A percentile compares a stretch with the other conserved stretches of the same genome.
These are phyloP conservation scores for Hansenula sp. DNA, from an alignment of 1,139 yeast species.

Conservation along the genomic window DNA sequence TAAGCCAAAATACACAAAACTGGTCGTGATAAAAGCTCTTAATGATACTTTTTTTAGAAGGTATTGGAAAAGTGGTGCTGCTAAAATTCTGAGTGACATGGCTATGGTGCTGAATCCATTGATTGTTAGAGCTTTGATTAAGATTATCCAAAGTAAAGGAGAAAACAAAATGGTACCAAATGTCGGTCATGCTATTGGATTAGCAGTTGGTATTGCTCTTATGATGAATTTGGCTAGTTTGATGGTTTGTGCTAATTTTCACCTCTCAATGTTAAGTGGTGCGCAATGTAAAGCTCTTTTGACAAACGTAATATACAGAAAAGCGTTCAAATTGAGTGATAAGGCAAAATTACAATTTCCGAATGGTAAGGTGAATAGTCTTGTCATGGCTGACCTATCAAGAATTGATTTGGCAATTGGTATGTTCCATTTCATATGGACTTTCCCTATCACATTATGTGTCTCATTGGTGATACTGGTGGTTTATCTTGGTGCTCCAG, in stretches of 20 bases:
- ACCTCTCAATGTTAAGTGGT: conserved; percentile 50
- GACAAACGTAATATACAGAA: conserved; percentile 38
- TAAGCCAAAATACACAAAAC: conserved; percentile 25
- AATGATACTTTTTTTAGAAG: conserved; percentile 45
- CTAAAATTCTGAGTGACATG: conserved; percentile 39
- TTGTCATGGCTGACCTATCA: conserved; percentile 70
- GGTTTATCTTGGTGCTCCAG: conserved; percentile 60
- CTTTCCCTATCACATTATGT: conserved; percentile 51
- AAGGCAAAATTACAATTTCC: conserved; percentile 39
- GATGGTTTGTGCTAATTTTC: conserved; percentile 47
- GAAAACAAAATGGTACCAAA: conserved; percentile 15
- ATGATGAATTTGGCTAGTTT: conserved; percentile 40
- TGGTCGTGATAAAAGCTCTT: conserved; percentile 36
- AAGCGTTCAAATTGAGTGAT: conserved; percentile 37
- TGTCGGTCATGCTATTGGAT: conserved; percentile 47
- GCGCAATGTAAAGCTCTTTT: conserved; percentile 42
- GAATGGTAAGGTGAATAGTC: conserved; percentile 51
- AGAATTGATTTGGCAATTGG: conserved; percentile 69
- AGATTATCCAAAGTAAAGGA: conserved; percentile 32
- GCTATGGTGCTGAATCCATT: conserved; percentile 40
- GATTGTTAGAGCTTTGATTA: conserved; percentile 39
- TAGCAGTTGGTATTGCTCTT: conserved; percentile 43
- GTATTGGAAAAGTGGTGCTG: conserved; percentile 35
- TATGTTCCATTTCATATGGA: conserved; percentile 54
- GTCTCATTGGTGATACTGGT: conserved; percentile 55